Evolutionary conservation across 208 protist species (phyloP).

Genomic region (Porcisia deanei): DNA sequence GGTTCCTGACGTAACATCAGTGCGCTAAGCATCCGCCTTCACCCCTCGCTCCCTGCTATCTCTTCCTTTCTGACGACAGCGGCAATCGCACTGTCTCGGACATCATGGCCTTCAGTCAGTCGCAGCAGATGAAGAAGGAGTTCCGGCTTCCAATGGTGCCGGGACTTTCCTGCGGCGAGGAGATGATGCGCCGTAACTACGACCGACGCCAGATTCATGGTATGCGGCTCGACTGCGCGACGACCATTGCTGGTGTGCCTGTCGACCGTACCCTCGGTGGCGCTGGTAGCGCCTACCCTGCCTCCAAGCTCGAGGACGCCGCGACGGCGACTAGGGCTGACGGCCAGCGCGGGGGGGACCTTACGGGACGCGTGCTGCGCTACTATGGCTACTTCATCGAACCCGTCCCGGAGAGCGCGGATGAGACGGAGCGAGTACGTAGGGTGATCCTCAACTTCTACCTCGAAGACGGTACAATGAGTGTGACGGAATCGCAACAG

Average conservation of each 20-base stretch:
- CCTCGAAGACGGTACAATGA: constrained; percentile 97
- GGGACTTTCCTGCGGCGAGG: constrained; percentile 83
- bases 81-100: neutral
- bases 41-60: neutral
- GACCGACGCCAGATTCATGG: constrained; percentile 75
- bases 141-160: constrained; percentile 92
- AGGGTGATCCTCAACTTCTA: constrained; percentile 93
- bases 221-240: constrained; percentile 39
- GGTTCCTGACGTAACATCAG: neutral
- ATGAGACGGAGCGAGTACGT: constrained; percentile 92
- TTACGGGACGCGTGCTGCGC: constrained; percentile 84
- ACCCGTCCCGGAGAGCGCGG: constrained; percentile 91
- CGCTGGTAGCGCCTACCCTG: neutral
- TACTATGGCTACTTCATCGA: constrained; percentile 97
- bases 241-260: constrained; percentile 52
- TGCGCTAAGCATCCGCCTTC: neutral
- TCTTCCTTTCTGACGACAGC: neutral
- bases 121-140: constrained; percentile 85
- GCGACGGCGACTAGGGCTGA: constrained; percentile 5
- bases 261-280: constrained; percentile 48
- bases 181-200: constrained; percentile 92
- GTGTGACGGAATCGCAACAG: constrained; percentile 90
- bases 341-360: constrained; percentile 28
- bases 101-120: constrained; percentile 70
- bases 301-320: constrained; percentile 30